These are phyloP conservation scores for Aureobasidium namibiae DNA, from an alignment of 2,329 filamentous ascomycete genomes.

Conservation along the genomic window DNA sequence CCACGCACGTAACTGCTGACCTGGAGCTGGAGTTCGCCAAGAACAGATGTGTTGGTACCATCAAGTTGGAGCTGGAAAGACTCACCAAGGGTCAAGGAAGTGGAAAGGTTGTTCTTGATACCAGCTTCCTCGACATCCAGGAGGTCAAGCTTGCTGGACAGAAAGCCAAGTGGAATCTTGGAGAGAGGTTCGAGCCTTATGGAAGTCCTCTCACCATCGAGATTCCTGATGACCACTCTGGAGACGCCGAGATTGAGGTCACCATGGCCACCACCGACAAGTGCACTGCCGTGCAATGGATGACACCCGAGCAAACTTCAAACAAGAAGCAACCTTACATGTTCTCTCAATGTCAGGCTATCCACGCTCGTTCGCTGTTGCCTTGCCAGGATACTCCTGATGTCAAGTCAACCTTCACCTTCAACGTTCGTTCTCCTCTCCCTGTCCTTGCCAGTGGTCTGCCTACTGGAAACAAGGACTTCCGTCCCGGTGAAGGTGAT, in stretches of 20 bases:
- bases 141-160: slow-evolving; percentile 62
- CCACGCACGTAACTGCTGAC: slow-evolving; percentile 72
- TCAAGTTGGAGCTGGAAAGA: slow-evolving; percentile 68
- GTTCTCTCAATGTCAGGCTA: slow-evolving; percentile 97
- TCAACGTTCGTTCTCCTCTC: slow-evolving; percentile 76
- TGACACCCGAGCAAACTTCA: slow-evolving; percentile 85
- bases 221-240: slow-evolving; percentile 36
- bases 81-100: slow-evolving; percentile 55
- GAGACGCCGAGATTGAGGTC: slow-evolving; percentile 40
- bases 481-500: slow-evolving; percentile 45
- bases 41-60: slow-evolving; percentile 67
- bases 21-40: slow-evolving; percentile 77
- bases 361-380: slow-evolving; percentile 87
- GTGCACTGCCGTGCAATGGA: slow-evolving; percentile 92
- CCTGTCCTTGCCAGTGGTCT: slow-evolving; percentile 91
- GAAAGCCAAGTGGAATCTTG: slow-evolving; percentile 60
- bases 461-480: slow-evolving; percentile 44
- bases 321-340: slow-evolving; percentile 96
- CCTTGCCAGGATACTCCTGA: slow-evolving; percentile 97
- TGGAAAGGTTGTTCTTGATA: slow-evolving; percentile 74
- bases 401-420: slow-evolving; percentile 90
- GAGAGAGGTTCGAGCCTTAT: slow-evolving; percentile 63
- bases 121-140: slow-evolving; percentile 70
- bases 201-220: slow-evolving; percentile 61
- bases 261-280: slow-evolving; percentile 70